Evolutionary conservation across 768 basidiomycete species (phyloP).

Genomic region (Termitomyces sp.): DNA sequence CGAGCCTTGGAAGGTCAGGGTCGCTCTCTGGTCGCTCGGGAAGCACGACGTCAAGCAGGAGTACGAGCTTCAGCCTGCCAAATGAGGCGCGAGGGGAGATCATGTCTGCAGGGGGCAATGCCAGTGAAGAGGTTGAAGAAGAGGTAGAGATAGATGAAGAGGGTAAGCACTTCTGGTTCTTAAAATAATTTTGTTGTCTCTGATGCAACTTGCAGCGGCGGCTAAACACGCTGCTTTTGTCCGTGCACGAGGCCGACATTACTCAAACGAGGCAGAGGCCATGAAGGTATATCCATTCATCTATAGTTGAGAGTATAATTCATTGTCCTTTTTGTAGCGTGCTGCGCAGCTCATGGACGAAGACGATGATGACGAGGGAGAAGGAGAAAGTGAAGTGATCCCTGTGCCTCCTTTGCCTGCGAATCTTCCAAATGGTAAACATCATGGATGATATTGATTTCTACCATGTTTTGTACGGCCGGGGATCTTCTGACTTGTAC

Average conservation of each 20-base stretch:
- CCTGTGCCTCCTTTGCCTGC: constrained; percentile 10
- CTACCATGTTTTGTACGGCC: not conserved
- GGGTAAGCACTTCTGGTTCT: constrained; percentile 36
- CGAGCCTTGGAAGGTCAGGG: constrained; percentile 49
- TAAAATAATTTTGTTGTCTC: not conserved
- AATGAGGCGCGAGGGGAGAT: constrained; percentile 61
- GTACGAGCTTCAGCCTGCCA: constrained; percentile 80
- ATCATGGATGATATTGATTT: constrained; percentile 5
- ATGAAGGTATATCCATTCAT: constrained; percentile 61
- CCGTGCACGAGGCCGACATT: constrained; percentile 75
- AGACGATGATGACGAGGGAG: constrained; percentile 37
- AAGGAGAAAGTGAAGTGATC: not conserved
- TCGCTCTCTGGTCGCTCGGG: constrained; percentile 52
- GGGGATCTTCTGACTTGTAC: constrained; percentile 1
- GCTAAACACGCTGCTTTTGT: constrained; percentile 81
- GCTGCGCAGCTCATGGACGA: constrained; percentile 62
- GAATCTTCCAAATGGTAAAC: constrained; percentile 22
- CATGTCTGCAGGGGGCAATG: constrained; percentile 46
- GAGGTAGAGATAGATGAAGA: constrained; percentile 86
- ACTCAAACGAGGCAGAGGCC: constrained; percentile 87
- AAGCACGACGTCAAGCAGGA: constrained; percentile 65
- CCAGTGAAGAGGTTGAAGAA: constrained; percentile 65
- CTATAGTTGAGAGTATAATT: not conserved
- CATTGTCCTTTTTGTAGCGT: constrained; percentile 32
- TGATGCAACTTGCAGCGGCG: constrained; percentile 44